Evolutionary conservation across 352 stramenopile species (phyloP).

Genomic region (Phytophthora pseudosyringae): DNA sequence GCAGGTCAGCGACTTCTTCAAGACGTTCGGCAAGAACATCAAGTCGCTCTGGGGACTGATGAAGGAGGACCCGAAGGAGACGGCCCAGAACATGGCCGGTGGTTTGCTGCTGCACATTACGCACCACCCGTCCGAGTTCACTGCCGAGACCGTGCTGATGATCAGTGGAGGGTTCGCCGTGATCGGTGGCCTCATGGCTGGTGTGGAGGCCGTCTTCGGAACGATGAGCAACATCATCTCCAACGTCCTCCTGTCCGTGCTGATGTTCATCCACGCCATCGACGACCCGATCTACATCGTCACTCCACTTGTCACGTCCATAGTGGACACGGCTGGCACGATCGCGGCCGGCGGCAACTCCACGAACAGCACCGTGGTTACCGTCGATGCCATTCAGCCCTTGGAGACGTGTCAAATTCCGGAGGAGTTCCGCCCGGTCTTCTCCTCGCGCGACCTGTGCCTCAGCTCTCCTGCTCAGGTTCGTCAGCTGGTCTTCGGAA

Average conservation of each 20-base stretch:
- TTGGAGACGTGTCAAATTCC: constrained; percentile 11
- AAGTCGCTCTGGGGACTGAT: constrained; percentile 23
- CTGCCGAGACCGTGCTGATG: constrained; percentile 22
- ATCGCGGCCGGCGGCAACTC: constrained; percentile 8
- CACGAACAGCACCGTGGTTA: constrained; percentile 3
- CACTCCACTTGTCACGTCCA: constrained; percentile 21
- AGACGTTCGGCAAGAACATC: constrained; percentile 23
- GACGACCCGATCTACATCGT: constrained; percentile 28
- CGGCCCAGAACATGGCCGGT: constrained; percentile 15
- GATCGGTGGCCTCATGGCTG: constrained; percentile 23
- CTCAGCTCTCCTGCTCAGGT: constrained; percentile 16
- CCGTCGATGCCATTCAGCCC: constrained; percentile 7
- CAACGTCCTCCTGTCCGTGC: constrained; percentile 15
- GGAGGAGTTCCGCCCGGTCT: constrained; percentile 10
- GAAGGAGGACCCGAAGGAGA: constrained; percentile 25
- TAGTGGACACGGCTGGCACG: constrained; percentile 18
- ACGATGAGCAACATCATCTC: constrained; percentile 21
- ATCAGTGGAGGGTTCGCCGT: constrained; percentile 16
- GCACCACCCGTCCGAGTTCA: constrained; percentile 24
- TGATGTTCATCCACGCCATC: constrained; percentile 25
- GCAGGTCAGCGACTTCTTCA: constrained; percentile 19
- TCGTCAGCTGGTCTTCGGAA: constrained; percentile 22
- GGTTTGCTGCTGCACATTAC: neutral
- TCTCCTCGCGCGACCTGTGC: constrained; percentile 23
- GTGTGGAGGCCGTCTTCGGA: constrained; percentile 17